These are phyloP conservation scores for Candida golubevii DNA, from an alignment of 805 yeast species.

Conservation along the genomic window DNA sequence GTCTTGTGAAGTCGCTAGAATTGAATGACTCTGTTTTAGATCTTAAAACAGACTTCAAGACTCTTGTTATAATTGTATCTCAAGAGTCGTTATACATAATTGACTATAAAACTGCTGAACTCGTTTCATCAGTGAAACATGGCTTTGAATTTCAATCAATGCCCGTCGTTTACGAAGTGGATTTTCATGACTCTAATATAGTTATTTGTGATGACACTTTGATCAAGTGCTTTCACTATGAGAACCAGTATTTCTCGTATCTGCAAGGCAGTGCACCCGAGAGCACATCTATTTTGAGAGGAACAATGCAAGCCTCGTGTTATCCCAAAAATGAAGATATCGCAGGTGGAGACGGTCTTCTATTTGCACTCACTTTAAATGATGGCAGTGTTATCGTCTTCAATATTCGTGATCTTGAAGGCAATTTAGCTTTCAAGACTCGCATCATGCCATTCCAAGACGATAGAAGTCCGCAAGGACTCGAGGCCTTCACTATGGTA, in stretches of 20 bases:
- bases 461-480: slow-evolving; percentile 17
- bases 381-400: slow-evolving; percentile 40
- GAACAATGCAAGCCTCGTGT: slow-evolving; percentile 11
- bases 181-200: slow-evolving; percentile 29
- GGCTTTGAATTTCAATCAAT: slow-evolving; percentile 14
- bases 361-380: slow-evolving; percentile 34
- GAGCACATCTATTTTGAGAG: slow-evolving; percentile 14
- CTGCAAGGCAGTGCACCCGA: slow-evolving; percentile 11
- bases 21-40: slow-evolving; percentile 1
- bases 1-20: not conserved
- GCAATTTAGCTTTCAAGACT: slow-evolving; percentile 9
- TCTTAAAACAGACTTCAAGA: slow-evolving; percentile 25
- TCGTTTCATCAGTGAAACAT: slow-evolving; percentile 12
- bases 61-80: slow-evolving; percentile 21
- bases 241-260: not conserved
- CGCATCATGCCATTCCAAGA: slow-evolving; percentile 16
- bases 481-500: slow-evolving; percentile 25
- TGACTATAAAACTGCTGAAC: slow-evolving; percentile 13
- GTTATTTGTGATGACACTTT: slow-evolving; percentile 18
- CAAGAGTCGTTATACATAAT: slow-evolving; percentile 15
- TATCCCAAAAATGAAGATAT: slow-evolving; percentile 17
- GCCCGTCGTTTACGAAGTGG: slow-evolving; percentile 22
- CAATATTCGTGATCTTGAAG: slow-evolving; percentile 33
- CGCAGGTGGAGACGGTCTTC: slow-evolving; percentile 41
- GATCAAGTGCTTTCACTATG: slow-evolving; percentile 24